Evolutionary conservation across 2,329 filamentous ascomycete species (phyloP).

Genomic region (Ilyonectria destructans): DNA sequence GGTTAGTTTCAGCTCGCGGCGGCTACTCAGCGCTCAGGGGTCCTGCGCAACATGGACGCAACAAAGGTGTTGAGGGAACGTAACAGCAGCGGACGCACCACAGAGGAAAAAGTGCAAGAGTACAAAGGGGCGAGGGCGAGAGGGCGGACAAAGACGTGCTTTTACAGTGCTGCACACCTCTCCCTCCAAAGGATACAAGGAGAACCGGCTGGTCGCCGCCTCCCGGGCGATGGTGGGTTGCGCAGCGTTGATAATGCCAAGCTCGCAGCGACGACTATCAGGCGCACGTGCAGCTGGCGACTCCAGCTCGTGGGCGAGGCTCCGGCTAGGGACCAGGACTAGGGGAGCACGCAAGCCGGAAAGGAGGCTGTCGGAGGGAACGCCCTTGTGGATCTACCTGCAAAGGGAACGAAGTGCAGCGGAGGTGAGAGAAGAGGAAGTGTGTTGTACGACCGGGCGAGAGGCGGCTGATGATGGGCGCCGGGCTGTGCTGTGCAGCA

Average conservation of each 20-base stretch:
- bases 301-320: neutral
- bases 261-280: neutral
- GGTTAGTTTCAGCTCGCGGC: conserved; percentile 37
- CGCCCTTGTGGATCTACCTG: too few relatives aligned
- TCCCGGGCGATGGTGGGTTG: conserved; percentile 12
- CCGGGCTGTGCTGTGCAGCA: conserved; percentile 35
- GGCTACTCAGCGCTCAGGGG: conserved; percentile 26
- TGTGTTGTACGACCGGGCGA: conserved; percentile 6
- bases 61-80: conserved; percentile 15
- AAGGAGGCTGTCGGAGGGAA: neutral
- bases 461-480: conserved; percentile 9
- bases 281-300: conserved; percentile 3
- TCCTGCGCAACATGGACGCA: conserved; percentile 22
- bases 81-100: conserved; percentile 3
- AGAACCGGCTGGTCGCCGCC: neutral
- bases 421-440: neutral
- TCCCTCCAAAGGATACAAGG: neutral
- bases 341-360: neutral
- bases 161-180: conserved; percentile 9
- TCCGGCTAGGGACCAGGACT: neutral
- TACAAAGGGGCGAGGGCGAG: neutral
- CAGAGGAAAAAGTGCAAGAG: neutral
- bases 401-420: neutral
- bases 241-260: conserved; percentile 13
- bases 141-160: conserved; percentile 4